Percentiles rank a stretch among this genome's conserved stretches.
Evolutionary conservation across 345 rosid genomes (phyloP).

Genomic region (Hypericum androsaemum): DNA sequence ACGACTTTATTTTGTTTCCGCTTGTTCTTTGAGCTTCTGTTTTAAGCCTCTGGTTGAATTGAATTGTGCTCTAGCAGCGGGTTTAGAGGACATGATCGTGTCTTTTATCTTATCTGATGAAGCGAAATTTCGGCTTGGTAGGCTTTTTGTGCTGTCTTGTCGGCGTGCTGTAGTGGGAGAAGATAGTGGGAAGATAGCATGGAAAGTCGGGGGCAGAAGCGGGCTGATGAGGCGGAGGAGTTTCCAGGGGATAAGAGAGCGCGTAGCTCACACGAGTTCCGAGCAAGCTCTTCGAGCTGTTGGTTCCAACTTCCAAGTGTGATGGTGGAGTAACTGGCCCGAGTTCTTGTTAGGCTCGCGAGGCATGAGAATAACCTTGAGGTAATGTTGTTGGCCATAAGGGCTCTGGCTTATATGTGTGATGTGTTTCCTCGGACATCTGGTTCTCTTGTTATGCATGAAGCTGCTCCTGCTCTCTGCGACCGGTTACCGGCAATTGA

Average conservation of each 20-base stretch:
- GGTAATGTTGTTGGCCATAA: constrained; percentile 65
- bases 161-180: too few species aligned
- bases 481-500: constrained; percentile 61
- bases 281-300: constrained; percentile 59
- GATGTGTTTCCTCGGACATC: constrained; percentile 84
- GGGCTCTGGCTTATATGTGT: constrained; percentile 82
- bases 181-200: too few species aligned
- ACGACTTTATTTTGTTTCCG: too few species aligned
- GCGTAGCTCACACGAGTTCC: constrained; percentile 67
- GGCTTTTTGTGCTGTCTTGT: too few species aligned
- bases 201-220: constrained; percentile 91
- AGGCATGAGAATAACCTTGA: constrained; percentile 54
- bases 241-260: constrained; percentile 95
- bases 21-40: too few species aligned
- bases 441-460: constrained; percentile 59
- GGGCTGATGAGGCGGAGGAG: constrained; percentile 57
- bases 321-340: constrained; percentile 64
- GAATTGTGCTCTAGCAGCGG: too few species aligned
- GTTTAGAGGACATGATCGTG: too few species aligned
- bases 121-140: too few species aligned
- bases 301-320: constrained; percentile 46
- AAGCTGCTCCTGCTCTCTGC: constrained; percentile 74
- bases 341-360: constrained; percentile 61
- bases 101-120: too few species aligned
- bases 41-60: too few species aligned